phyloP scores from a whole-genome alignment of 179 eudicot species.

The Spinacia oleracea region DNA sequence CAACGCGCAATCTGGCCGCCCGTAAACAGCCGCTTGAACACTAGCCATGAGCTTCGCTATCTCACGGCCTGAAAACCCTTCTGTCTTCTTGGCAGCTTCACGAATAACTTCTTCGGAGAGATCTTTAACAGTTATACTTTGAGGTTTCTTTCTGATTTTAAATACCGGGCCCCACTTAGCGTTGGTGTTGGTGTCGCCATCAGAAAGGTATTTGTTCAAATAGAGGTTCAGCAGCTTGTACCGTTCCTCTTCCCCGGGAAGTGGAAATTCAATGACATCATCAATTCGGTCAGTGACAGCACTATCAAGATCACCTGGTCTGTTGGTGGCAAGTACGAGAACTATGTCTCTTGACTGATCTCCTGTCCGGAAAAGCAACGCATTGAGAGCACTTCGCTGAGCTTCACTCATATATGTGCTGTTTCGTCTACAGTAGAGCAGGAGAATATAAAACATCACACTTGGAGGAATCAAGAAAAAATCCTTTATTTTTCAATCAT shows the following conservation, averaged over 20 bases:
- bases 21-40: slow-evolving; percentile 94
- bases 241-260: slow-evolving; percentile 91
- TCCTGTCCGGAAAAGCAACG: slow-evolving; percentile 88
- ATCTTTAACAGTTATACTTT: slow-evolving; percentile 61
- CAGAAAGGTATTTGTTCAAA: slow-evolving; percentile 58
- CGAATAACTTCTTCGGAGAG: slow-evolving; percentile 65
- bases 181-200: slow-evolving; percentile 23
- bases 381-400: slow-evolving; percentile 93
- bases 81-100: slow-evolving; percentile 77
- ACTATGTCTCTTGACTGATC: slow-evolving; percentile 96
- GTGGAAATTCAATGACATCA: slow-evolving; percentile 91
- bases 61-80: slow-evolving; percentile 97
- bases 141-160: slow-evolving; percentile 49
- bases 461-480: neutral
- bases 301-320: slow-evolving; percentile 92
- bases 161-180: slow-evolving; percentile 52
- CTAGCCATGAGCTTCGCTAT: slow-evolving; percentile 94
- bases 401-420: slow-evolving; percentile 96
- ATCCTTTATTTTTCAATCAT: neutral
- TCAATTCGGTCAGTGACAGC: slow-evolving; percentile 95
- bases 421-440: slow-evolving; percentile 62
- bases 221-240: slow-evolving; percentile 81
- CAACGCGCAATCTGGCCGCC: slow-evolving; percentile 75
- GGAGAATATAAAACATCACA: neutral
- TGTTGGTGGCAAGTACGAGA: slow-evolving; percentile 91